These are phyloP conservation scores for Asterochloris erici DNA, from an alignment of 139 green algal genomes.

Conservation along the genomic window DNA sequence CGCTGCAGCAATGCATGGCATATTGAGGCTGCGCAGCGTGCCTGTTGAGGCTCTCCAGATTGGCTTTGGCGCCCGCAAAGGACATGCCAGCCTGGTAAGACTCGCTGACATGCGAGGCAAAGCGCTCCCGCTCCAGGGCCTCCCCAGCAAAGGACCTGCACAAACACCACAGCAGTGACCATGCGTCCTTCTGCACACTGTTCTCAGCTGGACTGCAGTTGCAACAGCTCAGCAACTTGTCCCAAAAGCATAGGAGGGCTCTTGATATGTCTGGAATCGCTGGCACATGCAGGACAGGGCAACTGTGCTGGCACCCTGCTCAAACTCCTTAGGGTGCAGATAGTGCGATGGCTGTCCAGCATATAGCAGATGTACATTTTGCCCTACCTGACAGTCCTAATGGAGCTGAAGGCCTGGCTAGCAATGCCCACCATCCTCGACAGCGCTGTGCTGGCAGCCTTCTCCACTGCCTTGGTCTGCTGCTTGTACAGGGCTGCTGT, in stretches of 20 bases:
- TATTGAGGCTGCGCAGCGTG: not conserved
- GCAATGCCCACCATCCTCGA: constrained; percentile 62
- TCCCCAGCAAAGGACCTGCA: constrained; percentile 72
- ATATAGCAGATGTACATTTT: not conserved
- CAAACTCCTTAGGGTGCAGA: no score
- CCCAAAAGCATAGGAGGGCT: no score
- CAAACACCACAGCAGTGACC: no score
- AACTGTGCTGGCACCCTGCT: no score
- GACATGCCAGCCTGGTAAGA: constrained; percentile 62
- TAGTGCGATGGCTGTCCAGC: no score
- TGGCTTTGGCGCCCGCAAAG: constrained; percentile 75
- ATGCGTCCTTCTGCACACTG: not conserved
- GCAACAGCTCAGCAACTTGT: not conserved
- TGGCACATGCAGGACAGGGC: no score
- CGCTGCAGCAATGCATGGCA: no score
- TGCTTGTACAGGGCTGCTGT: constrained; percentile 71
- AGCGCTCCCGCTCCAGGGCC: constrained; percentile 77
- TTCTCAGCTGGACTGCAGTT: not conserved
- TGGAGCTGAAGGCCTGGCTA: constrained; percentile 32
- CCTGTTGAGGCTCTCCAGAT: constrained; percentile 59
- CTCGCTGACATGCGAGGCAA: constrained; percentile 55
- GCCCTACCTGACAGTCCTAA: constrained; percentile 27
- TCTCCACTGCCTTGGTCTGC: constrained; percentile 58
- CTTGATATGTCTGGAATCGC: no score
- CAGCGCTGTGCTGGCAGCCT: constrained; percentile 39